Evolutionary conservation across 371 early-diverging fungal species (phyloP), one percentile per base, ranked within the genome.

Genomic region (Fennellomyces sp.): DNA sequence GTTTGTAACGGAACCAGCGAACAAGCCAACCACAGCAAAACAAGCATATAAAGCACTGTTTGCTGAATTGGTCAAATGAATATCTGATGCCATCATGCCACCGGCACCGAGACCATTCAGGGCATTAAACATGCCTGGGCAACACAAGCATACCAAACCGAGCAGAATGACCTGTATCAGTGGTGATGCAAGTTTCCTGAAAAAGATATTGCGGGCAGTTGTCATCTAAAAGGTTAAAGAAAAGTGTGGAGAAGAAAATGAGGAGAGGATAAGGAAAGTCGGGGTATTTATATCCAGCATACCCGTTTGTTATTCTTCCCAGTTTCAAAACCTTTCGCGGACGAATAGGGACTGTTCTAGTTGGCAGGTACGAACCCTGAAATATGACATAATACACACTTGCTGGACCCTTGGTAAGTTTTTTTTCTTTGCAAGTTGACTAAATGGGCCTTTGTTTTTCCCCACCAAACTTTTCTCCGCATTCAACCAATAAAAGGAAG

Each of bases 111-210:
- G 48, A 0, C 76, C 76, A 0, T 61, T 60, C 1, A 73, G 60
- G 6, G 73, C 88, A 58, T 89, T 89, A 61, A 83, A 89, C 87
- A 88, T 87, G 54, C 88, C 90, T 11, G 90, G 90, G 48, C 90
- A 90, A 50, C 87, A 84, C 57, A 91, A 84, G 68, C 90, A 90
- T 52, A 92, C 88, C 23, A 92, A 66, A 8, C 91, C 90, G 7
- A 92, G 71, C 11, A 91, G 70, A n/a, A 88, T 57, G 30, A 92
- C 78, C 63, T 92, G 92, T 28, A 81, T 70, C 60, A 88, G 56
- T 0, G 90, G 84, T 13, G 49, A 57, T 21, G 58, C 48, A 5
- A 45, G 49, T 26, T 21, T 57, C 13, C 25, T 19, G 26, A 48
- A 48, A 23, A 57, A 26, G 2, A 33, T 38, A 10, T 36, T 54